A percentile compares a stretch with the other conserved stretches of the same genome.
These are phyloP conservation scores for Globisporangium apiculatum DNA, from an alignment of 352 stramenopile species.

Conservation along the genomic window DNA sequence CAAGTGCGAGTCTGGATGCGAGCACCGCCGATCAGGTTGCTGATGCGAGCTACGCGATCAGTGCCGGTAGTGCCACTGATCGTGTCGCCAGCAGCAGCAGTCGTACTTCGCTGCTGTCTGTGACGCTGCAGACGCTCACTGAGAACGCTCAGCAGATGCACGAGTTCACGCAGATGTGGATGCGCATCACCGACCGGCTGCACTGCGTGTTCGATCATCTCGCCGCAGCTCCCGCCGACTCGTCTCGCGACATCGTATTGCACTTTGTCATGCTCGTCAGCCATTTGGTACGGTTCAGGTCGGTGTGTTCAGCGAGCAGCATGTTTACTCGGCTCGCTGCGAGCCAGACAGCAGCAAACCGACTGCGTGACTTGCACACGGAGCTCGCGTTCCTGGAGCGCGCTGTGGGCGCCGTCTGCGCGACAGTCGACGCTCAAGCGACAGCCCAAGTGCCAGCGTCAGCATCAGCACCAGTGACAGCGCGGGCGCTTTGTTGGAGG, in stretches of 20 bases:
- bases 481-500: too few species aligned
- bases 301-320: not conserved
- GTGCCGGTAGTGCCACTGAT: too few species aligned
- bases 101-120: not conserved
- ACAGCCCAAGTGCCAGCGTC: too few species aligned
- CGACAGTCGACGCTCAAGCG: too few species aligned
- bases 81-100: not conserved
- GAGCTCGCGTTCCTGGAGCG: too few species aligned
- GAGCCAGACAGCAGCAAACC: too few species aligned
- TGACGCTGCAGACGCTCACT: conserved; percentile 1
- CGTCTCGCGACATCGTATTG: not conserved
- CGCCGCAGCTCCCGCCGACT: too few species aligned
- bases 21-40: too few species aligned
- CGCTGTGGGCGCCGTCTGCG: too few species aligned
- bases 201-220: not conserved
- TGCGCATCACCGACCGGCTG: not conserved
- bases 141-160: not conserved
- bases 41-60: not conserved
- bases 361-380: too few species aligned
- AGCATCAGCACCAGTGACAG: too few species aligned
- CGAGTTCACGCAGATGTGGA: conserved; percentile 3
- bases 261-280: conserved; percentile 1
- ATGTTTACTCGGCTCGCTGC: conserved; percentile 2
- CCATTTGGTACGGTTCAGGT: not conserved
- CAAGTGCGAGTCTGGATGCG: too few species aligned